These are phyloP conservation scores for Chlorella sp. DNA, from an alignment of 139 green algal genomes.

Conservation along the genomic window DNA sequence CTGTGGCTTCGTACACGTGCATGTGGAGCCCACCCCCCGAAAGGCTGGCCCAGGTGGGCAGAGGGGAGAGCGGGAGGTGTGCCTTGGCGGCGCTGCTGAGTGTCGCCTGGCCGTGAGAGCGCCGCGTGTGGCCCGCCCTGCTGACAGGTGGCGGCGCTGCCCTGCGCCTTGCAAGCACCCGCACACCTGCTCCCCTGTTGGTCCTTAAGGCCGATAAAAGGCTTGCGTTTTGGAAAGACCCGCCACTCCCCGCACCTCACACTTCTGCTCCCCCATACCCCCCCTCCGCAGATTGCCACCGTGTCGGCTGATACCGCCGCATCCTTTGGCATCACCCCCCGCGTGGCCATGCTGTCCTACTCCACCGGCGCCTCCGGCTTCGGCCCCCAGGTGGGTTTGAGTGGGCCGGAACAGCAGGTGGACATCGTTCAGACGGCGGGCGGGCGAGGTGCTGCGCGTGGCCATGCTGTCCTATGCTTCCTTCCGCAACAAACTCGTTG, in stretches of 20 bases:
- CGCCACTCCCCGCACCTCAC: not conserved
- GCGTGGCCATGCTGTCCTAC: conserved; percentile 94
- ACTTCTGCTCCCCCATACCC: not conserved
- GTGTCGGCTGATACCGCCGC: conserved; percentile 79
- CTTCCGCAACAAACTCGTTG: not conserved
- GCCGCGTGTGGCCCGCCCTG: no score
- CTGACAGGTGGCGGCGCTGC: no score
- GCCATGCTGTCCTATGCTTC: not conserved
- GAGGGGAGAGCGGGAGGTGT: no score
- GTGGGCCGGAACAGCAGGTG: no score
- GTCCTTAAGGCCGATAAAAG: no score
- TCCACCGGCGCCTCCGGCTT: conserved; percentile 74
- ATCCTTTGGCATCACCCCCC: conserved; percentile 87
- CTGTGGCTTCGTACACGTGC: not conserved
- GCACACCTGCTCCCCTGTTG: no score
- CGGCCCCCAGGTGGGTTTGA: conserved; percentile 67
- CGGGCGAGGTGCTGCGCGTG: no score
- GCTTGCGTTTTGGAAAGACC: no score
- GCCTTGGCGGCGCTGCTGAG: no score
- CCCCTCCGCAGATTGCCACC: conserved; percentile 64
- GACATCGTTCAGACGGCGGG: no score
- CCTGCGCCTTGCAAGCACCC: no score
- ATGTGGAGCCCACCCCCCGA: not conserved
- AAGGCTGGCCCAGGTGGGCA: not conserved
- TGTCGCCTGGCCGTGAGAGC: no score